These are phyloP conservation scores for Carex myosuroides DNA, from an alignment of 176 grass and related monocot species.

Conservation along the genomic window DNA sequence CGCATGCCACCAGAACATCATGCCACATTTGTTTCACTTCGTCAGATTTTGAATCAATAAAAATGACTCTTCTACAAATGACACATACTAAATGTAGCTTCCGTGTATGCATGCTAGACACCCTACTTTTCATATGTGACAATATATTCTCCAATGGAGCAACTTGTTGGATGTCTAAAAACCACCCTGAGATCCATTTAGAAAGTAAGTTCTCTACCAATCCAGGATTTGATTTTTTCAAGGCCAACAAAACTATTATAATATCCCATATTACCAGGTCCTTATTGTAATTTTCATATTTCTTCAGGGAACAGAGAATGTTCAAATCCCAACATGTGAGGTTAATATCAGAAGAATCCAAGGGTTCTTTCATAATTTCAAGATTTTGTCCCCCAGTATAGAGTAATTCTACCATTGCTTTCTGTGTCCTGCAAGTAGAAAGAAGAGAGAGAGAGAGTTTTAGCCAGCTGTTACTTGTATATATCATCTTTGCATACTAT, in stretches of 20 bases:
- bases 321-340: conserved; percentile 53
- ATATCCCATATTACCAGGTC: conserved; percentile 58
- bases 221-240: conserved; percentile 38
- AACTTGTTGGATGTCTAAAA: conserved; percentile 21
- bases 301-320: conserved; percentile 51
- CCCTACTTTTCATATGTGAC: conserved; percentile 20
- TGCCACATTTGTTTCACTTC: conserved; percentile 39
- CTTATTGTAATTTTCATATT: conserved; percentile 49
- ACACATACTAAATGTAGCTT: conserved; percentile 74
- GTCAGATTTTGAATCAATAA: conserved; percentile 21
- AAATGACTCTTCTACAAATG: conserved; percentile 62
- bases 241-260: conserved; percentile 37
- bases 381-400: conserved; percentile 64
- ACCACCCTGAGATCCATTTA: conserved; percentile 52
- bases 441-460: background rate
- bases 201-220: conserved; percentile 44
- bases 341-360: conserved; percentile 28
- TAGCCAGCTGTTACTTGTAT: background rate
- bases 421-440: conserved; percentile 51
- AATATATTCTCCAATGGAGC: conserved; percentile 33
- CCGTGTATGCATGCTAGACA: conserved; percentile 37
- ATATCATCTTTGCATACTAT: conserved; percentile 3
- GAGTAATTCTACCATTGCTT: conserved; percentile 72
- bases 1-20: conserved; percentile 50
- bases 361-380: conserved; percentile 49